Conservation (phyloP, 2,329 filamentous ascomycete species). For the Cordyceps farinosa region DNA sequence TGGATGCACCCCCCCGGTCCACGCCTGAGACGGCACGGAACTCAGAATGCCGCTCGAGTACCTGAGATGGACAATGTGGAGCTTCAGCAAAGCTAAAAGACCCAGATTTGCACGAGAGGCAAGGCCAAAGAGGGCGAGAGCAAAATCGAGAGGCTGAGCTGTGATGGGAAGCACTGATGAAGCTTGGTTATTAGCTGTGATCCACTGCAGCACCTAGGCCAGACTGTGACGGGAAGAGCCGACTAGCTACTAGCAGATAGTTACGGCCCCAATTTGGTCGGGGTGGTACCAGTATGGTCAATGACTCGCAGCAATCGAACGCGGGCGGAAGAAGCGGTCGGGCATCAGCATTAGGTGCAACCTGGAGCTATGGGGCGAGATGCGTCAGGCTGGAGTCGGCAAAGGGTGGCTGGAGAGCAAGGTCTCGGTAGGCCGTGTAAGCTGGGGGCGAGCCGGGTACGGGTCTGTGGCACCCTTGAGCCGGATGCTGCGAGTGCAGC, state of each 20-base stretch:
- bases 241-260: not conserved
- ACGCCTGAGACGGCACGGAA: constrained; percentile 6
- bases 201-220: constrained; percentile 4
- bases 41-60: not conserved
- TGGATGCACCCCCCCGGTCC: constrained; percentile 5
- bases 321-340: constrained; percentile 15
- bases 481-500: constrained; percentile 5
- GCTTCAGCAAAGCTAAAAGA: constrained; percentile 2
- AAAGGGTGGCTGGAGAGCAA: constrained; percentile 17
- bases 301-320: constrained; percentile 13
- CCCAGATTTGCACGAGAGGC: not conserved
- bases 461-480: not conserved
- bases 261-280: not conserved
- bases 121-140: not conserved
- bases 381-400: constrained; percentile 1
- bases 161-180: constrained; percentile 1
- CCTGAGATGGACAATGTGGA: not conserved
- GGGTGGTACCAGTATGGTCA: not conserved
- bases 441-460: not conserved
- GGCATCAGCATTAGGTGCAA: constrained; percentile 5
- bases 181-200: constrained; percentile 4
- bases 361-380: not conserved
- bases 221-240: not conserved
- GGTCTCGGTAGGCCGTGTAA: constrained; percentile 7
- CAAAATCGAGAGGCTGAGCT: constrained; percentile 6